Conservation (phyloP, 106 monocot species). For the Phalaenopsis aphrodite region DNA sequence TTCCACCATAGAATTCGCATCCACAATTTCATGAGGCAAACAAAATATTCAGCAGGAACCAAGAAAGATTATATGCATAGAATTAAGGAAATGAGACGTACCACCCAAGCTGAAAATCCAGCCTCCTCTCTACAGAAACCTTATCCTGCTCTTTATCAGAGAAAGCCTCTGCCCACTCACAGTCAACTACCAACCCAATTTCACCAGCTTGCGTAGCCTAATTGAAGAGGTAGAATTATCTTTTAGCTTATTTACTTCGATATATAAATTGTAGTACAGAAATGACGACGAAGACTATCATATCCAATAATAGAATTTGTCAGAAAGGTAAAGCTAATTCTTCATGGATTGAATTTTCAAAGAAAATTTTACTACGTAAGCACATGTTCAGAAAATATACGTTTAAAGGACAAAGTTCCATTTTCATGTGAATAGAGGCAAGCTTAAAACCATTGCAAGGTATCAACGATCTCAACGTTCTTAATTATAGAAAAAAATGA, state of each 20-base stretch:
- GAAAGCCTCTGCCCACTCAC: slow-evolving; percentile 94
- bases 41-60: background rate
- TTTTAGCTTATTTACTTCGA: background rate
- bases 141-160: slow-evolving; percentile 67
- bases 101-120: slow-evolving; percentile 96
- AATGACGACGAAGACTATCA: background rate
- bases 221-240: background rate
- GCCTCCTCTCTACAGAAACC: slow-evolving; percentile 60
- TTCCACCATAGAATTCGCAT: background rate
- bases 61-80: background rate
- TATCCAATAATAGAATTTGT: background rate
- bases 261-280: background rate
- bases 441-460: background rate
- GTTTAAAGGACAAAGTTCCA: background rate
- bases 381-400: background rate
- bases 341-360: background rate
- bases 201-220: slow-evolving; percentile 87
- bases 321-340: background rate
- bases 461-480: background rate
- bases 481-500: background rate
- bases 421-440: background rate
- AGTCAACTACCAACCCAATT: slow-evolving; percentile 77
- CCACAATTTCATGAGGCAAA: background rate
- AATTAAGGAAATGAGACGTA: slow-evolving; percentile 19
- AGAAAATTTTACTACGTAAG: background rate